Evolutionary conservation across 768 basidiomycete species (phyloP).

Genomic region (Suillus plorans): DNA sequence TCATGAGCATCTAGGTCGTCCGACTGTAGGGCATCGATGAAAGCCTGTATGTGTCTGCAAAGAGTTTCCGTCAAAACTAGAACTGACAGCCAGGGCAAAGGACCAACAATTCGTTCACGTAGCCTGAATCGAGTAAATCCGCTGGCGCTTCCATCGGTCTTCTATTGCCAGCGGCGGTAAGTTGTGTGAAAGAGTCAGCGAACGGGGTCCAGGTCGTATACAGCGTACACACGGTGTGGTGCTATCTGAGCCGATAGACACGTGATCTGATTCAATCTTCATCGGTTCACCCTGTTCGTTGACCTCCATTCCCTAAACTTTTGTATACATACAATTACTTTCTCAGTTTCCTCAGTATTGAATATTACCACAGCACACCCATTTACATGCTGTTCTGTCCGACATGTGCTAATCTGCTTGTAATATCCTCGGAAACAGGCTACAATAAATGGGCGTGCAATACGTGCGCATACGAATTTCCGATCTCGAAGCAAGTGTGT

Average conservation of each 20-base stretch:
- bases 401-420: slow-evolving; percentile 85
- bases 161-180: slow-evolving; percentile 12
- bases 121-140: slow-evolving; percentile 48
- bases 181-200: not conserved
- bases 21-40: slow-evolving; percentile 67
- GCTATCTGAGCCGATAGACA: not conserved
- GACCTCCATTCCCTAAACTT: not conserved
- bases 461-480: slow-evolving; percentile 92
- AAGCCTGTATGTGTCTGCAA: slow-evolving; percentile 68
- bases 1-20: slow-evolving; percentile 45
- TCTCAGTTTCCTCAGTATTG: not conserved
- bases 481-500: slow-evolving; percentile 1
- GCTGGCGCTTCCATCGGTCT: slow-evolving; percentile 14
- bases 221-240: not conserved
- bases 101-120: slow-evolving; percentile 71
- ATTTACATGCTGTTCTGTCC: slow-evolving; percentile 87
- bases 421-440: slow-evolving; percentile 73
- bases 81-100: not conserved
- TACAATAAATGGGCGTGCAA: slow-evolving; percentile 94
- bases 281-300: no score
- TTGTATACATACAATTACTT: not conserved
- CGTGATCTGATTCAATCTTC: not conserved
- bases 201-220: not conserved
- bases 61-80: slow-evolving; percentile 4
- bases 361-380: not conserved